A percentile compares a stretch with the other conserved stretches of the same genome.
Evolutionary conservation across 169 alveolate species (phyloP).

Genomic region (Plasmodium coatneyi): DNA sequence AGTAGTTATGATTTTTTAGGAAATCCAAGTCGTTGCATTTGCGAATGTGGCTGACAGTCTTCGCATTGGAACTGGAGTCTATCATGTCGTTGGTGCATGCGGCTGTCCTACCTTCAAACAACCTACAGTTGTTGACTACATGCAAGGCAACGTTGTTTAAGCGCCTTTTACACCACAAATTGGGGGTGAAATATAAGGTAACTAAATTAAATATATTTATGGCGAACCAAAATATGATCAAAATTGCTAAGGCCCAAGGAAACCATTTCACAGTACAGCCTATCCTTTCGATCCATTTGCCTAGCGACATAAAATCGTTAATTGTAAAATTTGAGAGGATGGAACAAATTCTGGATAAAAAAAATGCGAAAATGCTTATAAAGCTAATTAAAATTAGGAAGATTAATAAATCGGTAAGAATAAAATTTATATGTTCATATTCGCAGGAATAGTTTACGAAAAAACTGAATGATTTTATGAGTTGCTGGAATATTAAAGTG

Average conservation of each 20-base stretch:
- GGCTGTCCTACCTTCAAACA: conserved; percentile 73
- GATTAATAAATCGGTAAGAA: conserved; percentile 77
- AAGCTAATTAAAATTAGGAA: conserved; percentile 76
- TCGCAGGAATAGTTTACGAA: conserved; percentile 84
- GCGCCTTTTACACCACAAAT: conserved; percentile 80
- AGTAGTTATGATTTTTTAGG: conserved; percentile 56
- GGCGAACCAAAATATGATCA: conserved; percentile 74
- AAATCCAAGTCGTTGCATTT: conserved; percentile 47
- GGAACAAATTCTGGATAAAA: conserved; percentile 78
- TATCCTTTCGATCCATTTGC: conserved; percentile 81
- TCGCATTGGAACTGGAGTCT: not conserved
- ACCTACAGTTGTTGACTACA: conserved; percentile 76
- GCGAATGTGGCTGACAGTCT: conserved; percentile 2
- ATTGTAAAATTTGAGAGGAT: conserved; percentile 85
- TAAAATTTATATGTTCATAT: conserved; percentile 77
- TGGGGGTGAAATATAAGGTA: conserved; percentile 75
- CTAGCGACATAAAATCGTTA: conserved; percentile 87
- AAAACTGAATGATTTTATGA: conserved; percentile 80
- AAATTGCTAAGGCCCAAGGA: conserved; percentile 84
- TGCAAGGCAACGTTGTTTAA: conserved; percentile 53
- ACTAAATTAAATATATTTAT: conserved; percentile 70
- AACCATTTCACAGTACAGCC: conserved; percentile 90
- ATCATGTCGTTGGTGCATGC: conserved; percentile 22
- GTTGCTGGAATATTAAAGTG: conserved; percentile 81
- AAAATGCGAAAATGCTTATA: conserved; percentile 32